Evolutionary conservation across 106 monocot genomes (phyloP).

Genomic region (Vanilla planifolia): DNA sequence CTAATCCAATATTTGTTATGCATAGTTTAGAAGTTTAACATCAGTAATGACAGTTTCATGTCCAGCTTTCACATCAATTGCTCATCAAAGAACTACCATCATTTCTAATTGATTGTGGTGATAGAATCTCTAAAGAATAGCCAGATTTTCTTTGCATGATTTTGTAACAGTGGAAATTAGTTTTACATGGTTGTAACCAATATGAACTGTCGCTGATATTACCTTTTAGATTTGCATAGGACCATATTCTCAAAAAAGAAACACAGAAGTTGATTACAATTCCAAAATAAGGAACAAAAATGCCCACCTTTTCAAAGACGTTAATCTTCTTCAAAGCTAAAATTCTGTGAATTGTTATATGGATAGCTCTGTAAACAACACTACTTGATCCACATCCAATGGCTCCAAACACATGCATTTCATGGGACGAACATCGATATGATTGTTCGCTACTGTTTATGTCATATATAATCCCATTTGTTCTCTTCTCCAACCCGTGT

Average conservation of each 20-base stretch:
- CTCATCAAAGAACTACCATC: too few species aligned
- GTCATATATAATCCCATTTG: conserved; percentile 42
- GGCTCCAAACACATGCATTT: conserved; percentile 93
- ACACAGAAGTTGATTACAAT: conserved; percentile 1
- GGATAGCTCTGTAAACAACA: conserved; percentile 89
- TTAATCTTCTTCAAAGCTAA: conserved; percentile 90
- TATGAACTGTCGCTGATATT: not conserved
- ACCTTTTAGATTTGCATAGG: not conserved
- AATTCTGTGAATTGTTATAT: conserved; percentile 72
- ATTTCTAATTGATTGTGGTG: too few species aligned
- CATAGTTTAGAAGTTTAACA: too few species aligned
- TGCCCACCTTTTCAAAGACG: conserved; percentile 83
- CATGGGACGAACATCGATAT: conserved; percentile 83
- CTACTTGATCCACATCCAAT: conserved; percentile 95
- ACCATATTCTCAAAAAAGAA: not conserved
- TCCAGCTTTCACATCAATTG: too few species aligned
- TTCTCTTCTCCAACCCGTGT: conserved; percentile 76
- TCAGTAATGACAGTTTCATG: too few species aligned
- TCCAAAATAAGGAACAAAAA: conserved; percentile 8
- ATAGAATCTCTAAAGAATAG: too few species aligned
- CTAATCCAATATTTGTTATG: too few species aligned
- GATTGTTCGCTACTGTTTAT: conserved; percentile 52
- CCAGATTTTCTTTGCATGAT: not conserved
- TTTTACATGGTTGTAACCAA: not conserved
- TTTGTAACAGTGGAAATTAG: not conserved